A percentile compares a stretch with the other conserved stretches of the same genome.
Evolutionary conservation across 495 filamentous ascomycete genomes (phyloP).

Genomic region (Thozetella sp.): DNA sequence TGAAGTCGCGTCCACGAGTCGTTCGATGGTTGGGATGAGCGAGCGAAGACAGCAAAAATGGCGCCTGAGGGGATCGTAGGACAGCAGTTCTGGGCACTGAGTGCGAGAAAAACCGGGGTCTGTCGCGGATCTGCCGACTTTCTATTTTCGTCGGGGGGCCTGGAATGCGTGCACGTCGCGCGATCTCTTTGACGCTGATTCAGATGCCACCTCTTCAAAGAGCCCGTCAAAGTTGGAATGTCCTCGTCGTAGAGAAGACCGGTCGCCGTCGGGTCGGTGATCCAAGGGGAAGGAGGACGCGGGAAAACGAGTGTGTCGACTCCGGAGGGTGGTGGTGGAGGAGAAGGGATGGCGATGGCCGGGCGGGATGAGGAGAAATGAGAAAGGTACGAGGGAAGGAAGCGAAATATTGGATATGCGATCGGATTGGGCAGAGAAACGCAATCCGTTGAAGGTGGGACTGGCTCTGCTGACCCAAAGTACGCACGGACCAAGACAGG

Average conservation of each 20-base stretch:
- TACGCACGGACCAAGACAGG: not conserved
- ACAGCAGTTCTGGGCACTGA: not conserved
- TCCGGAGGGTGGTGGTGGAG: not conserved
- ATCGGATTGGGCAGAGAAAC: not conserved
- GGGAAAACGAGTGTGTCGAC: not conserved
- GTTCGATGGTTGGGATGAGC: not conserved
- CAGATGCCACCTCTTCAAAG: not conserved
- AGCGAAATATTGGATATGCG: not conserved
- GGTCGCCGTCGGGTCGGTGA: not conserved
- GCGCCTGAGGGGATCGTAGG: not conserved
- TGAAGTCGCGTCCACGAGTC: not conserved
- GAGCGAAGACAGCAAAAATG: not conserved
- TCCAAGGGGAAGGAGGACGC: not conserved
- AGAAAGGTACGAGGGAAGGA: not conserved
- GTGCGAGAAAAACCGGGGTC: constrained; percentile 2
- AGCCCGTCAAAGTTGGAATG: not conserved
- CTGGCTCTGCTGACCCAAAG: not conserved
- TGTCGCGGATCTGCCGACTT: not conserved
- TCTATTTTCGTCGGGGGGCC: not conserved
- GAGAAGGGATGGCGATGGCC: not conserved
- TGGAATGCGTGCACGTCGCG: constrained; percentile 3
- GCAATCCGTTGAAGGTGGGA: not conserved
- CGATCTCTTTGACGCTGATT: constrained; percentile 1
- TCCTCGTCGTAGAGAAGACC: no score
- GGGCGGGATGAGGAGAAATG: not conserved